Evolutionary conservation across 1,139 yeast genomes (phyloP).

Genomic region (Blastobotrys serpentis): DNA sequence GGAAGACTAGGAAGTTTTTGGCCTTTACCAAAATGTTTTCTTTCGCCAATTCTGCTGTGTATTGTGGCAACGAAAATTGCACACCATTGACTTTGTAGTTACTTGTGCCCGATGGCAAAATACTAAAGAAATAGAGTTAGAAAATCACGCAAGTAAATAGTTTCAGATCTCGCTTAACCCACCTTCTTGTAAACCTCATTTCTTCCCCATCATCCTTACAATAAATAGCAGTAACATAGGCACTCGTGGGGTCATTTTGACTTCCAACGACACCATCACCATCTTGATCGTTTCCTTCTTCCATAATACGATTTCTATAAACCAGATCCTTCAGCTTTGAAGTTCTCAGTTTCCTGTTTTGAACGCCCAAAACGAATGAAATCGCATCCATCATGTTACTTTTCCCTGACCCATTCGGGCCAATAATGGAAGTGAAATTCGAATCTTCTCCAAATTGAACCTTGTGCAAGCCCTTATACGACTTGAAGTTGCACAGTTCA

Average conservation of each 20-base stretch:
- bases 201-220: constrained; percentile 52
- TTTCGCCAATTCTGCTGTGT: constrained; percentile 62
- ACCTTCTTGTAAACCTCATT: constrained; percentile 32
- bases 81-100: constrained; percentile 67
- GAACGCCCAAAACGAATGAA: constrained; percentile 88
- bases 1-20: constrained; percentile 88
- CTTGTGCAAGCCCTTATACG: constrained; percentile 72
- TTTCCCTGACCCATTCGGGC: constrained; percentile 98
- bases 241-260: constrained; percentile 52
- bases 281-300: constrained; percentile 30
- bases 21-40: constrained; percentile 89
- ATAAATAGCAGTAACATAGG: constrained; percentile 81
- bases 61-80: constrained; percentile 62
- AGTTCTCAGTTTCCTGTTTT: constrained; percentile 76
- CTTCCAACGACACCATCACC: constrained; percentile 21
- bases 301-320: constrained; percentile 62
- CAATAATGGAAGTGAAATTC: constrained; percentile 85
- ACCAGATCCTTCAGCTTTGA: constrained; percentile 70
- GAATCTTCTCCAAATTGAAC: constrained; percentile 78
- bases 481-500: constrained; percentile 76
- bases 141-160: background rate
- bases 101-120: constrained; percentile 52
- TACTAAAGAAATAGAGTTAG: constrained; percentile 8
- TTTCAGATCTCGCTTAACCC: constrained; percentile 21
- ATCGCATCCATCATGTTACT: constrained; percentile 98